phyloP scores from a whole-genome alignment of 2,329 filamentous ascomycete species.

The Magnaporthiopsis incrustans region DNA sequence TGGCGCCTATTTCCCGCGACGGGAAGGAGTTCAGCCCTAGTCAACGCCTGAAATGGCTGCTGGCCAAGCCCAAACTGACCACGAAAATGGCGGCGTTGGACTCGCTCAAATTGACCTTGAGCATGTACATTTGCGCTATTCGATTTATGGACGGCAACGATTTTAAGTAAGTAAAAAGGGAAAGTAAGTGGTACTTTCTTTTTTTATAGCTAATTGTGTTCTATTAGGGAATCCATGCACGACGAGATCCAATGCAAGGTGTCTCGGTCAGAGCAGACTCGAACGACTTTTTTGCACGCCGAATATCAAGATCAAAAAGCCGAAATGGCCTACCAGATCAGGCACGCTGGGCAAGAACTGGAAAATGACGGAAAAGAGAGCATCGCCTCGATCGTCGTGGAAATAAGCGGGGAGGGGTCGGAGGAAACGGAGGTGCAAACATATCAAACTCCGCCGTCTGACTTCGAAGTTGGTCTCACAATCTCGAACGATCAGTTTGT shows the following conservation, averaged over 20 bases:
- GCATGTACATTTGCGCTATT: neutral
- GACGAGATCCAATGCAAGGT: neutral
- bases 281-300: neutral
- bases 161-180: neutral
- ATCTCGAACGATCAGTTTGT: neutral
- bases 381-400: neutral
- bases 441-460: neutral
- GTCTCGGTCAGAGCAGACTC: neutral
- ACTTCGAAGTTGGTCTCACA: neutral
- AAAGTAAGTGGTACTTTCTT: neutral
- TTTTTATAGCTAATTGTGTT: neutral
- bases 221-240: neutral
- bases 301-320: neutral
- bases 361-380: neutral
- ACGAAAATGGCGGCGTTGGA: neutral
- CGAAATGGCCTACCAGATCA: neutral
- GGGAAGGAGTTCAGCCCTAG: neutral
- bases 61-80: neutral
- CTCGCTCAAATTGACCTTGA: constrained; percentile 1
- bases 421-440: no score
- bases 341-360: neutral
- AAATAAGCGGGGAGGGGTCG: neutral
- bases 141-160: neutral
- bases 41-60: neutral
- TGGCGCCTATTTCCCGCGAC: neutral